Evolutionary conservation across 2,329 filamentous ascomycete genomes (phyloP).

Genomic region (Diplodia corticola): DNA sequence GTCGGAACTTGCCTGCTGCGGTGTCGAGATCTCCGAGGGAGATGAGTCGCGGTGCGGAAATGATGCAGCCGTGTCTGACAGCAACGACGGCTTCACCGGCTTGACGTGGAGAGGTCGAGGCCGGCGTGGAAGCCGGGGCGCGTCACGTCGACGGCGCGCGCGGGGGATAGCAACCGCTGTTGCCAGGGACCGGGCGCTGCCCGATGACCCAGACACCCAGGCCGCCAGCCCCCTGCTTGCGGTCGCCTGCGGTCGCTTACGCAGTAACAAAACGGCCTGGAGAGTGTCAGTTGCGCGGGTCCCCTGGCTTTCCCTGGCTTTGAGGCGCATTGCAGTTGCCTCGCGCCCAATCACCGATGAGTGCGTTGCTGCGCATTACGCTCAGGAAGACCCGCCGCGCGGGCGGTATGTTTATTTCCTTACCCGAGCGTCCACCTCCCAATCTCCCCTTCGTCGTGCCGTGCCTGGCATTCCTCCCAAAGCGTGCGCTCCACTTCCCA

Average conservation of each 20-base stretch:
- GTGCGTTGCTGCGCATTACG: slow-evolving; percentile 17
- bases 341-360: slow-evolving; percentile 7
- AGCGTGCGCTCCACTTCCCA: slow-evolving; percentile 5
- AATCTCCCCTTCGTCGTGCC: slow-evolving; percentile 20
- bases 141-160: neutral
- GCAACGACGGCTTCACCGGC: neutral
- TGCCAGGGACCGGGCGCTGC: neutral
- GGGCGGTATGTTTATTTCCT: slow-evolving; percentile 22
- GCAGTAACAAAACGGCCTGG: slow-evolving; percentile 7
- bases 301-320: slow-evolving; percentile 8
- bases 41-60: slow-evolving; percentile 13
- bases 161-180: neutral
- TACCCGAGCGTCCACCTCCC: slow-evolving; percentile 16
- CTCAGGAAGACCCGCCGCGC: slow-evolving; percentile 10
- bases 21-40: slow-evolving; percentile 12
- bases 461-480: slow-evolving; percentile 18
- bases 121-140: neutral
- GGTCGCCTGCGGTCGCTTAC: neutral
- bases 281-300: neutral
- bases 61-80: neutral
- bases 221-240: neutral
- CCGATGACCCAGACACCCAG: slow-evolving; percentile 9
- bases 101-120: neutral
- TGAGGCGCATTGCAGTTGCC: slow-evolving; percentile 12
- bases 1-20: slow-evolving; percentile 6